Base-by-base conservation (phyloP, 805 yeast species). In the Hyphopichia homilentoma region DNA sequence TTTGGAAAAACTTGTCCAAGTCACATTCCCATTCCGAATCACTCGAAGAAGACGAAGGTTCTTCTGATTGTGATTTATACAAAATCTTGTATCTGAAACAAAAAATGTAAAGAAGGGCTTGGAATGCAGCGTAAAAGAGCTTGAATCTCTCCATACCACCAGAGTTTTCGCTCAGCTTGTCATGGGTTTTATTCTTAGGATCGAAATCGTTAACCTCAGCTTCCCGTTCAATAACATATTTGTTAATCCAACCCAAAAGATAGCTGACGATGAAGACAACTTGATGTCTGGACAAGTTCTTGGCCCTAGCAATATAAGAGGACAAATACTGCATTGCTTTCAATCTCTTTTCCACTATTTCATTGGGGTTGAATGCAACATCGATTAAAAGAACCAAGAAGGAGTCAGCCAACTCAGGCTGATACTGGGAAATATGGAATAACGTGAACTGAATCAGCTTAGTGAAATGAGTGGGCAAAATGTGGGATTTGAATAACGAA, bases 251-350 rank as follows among this genome's bases (percentile, higher is more conserved):
- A 16, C 81, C 81, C 16, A 83, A 75, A 25, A 90, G 65, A 52
- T 85, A 86, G 38, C 85, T 76, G n/a, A 86, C 75, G 11, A 93
- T 89, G 54, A 84, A 84, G 6, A 81, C 70, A 14, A 93, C 70
- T 57, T 90, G 97, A 23, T 76, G 69, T 32, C 75, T 75, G 2
- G 84, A 66, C 18, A 90, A 65, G 25, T 75, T 74, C 41, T 79
- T 77, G 7, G 95, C 95, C 35, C 98, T 73, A 1, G 97, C 93
- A 37, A 90, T 77, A 50, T 80, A 90, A 2, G 96, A 86, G 1
- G 96, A 81, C 34, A 90, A 70, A 54, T 93, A 90, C 58, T 93
- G 97, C 73, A 89, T 74, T 3, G 96, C 84, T 63, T 89, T 89
- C 43, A 87, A 77, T 45, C 95, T 75, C 43, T 79, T 81, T 34